Conservation (phyloP, 179 eudicot species). For the Gypsophila paniculata region DNA sequence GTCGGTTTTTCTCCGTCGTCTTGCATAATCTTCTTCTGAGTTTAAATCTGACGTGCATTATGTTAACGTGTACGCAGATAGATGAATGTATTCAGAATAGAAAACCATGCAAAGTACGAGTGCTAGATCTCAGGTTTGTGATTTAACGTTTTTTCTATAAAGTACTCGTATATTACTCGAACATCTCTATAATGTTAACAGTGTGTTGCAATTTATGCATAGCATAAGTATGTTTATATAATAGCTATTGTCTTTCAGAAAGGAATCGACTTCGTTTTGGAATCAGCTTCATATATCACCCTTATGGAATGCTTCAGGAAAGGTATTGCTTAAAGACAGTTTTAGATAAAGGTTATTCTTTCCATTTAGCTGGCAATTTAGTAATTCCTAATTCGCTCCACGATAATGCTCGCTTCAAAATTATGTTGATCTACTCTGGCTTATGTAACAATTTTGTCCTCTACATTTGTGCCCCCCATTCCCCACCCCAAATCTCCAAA, state of each 20-base stretch:
- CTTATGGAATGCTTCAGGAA: slow-evolving; percentile 77
- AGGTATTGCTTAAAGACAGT: slow-evolving; percentile 40
- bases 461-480: no score
- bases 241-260: slow-evolving; percentile 42
- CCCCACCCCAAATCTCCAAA: no score
- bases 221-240: no score
- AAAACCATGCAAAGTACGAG: slow-evolving; percentile 58
- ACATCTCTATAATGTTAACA: neutral
- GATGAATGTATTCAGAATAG: slow-evolving; percentile 48
- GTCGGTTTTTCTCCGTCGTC: neutral
- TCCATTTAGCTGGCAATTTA: neutral
- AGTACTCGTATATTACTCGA: no score
- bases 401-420: neutral
- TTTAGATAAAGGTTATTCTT: neutral
- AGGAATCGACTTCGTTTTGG: slow-evolving; percentile 69
- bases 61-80: slow-evolving; percentile 44
- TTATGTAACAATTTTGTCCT: no score
- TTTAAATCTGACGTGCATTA: neutral
- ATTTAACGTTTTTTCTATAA: neutral
- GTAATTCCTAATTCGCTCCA: neutral
- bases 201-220: neutral
- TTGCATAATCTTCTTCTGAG: neutral
- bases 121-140: slow-evolving; percentile 70
- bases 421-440: neutral
- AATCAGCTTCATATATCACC: slow-evolving; percentile 78